phyloP scores from a whole-genome alignment of 164 flowering plant species.

The Kalanchoe fedtschenkoi region DNA sequence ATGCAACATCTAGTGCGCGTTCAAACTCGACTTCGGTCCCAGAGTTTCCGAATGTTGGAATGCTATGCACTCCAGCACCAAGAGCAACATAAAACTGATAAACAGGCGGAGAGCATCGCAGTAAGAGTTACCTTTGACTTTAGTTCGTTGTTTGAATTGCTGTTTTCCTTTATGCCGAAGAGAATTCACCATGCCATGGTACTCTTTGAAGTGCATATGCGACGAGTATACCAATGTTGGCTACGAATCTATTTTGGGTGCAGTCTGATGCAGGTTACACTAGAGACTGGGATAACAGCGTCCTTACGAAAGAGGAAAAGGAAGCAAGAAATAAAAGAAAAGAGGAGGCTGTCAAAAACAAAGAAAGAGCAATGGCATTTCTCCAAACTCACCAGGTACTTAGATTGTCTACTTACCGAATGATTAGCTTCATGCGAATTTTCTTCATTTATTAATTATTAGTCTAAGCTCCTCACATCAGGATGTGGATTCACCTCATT shows the following conservation, averaged over 20 bases:
- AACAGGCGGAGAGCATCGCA: neutral
- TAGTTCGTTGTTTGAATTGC: neutral
- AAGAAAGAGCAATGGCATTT: slow-evolving; percentile 6
- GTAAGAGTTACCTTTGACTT: neutral
- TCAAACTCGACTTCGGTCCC: slow-evolving; percentile 4
- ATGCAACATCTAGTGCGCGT: slow-evolving; percentile 5
- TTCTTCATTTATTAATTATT: too few relatives aligned
- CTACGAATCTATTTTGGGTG: neutral
- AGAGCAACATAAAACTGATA: neutral
- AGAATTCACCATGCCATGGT: neutral
- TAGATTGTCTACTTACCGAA: neutral
- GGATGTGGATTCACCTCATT: neutral
- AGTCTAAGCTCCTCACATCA: too few relatives aligned
- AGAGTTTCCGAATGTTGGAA: neutral
- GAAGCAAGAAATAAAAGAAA: slow-evolving; percentile 1
- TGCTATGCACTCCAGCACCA: neutral
- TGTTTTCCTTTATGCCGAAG: neutral
- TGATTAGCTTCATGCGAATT: neutral
- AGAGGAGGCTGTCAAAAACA: slow-evolving; percentile 1
- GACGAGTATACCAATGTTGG: neutral
- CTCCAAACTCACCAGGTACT: neutral
- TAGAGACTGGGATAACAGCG: neutral
- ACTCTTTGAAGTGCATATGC: neutral
- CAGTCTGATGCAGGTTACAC: neutral
- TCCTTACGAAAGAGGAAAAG: slow-evolving; percentile 3